Evolutionary conservation across 2,329 filamentous ascomycete genomes (phyloP).

Genomic region (Sclerotinia nivalis): DNA sequence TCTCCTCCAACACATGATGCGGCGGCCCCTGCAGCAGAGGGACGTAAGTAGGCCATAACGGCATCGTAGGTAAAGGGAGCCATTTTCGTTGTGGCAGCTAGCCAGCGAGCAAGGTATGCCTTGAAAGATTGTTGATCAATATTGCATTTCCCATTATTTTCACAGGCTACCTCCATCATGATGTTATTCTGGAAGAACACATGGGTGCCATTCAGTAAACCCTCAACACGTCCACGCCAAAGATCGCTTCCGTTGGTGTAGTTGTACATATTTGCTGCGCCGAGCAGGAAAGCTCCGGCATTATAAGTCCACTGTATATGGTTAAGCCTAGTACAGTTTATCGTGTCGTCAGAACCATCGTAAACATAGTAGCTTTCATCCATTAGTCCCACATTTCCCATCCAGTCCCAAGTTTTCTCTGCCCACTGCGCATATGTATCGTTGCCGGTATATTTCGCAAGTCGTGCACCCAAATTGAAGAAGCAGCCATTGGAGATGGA

Average conservation of each 20-base stretch:
- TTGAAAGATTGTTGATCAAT: slow-evolving; percentile 62
- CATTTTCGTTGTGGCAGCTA: slow-evolving; percentile 62
- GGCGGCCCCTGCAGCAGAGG: slow-evolving; percentile 57
- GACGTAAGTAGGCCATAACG: slow-evolving; percentile 55
- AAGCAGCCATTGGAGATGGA: slow-evolving; percentile 64
- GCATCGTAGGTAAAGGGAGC: slow-evolving; percentile 57
- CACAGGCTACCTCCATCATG: slow-evolving; percentile 66
- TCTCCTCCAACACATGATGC: slow-evolving; percentile 59
- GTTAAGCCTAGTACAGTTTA: slow-evolving; percentile 59
- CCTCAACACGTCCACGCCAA: slow-evolving; percentile 60
- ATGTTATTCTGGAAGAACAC: slow-evolving; percentile 59
- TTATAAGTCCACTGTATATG: slow-evolving; percentile 72
- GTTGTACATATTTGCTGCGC: slow-evolving; percentile 69
- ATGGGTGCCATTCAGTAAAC: slow-evolving; percentile 54
- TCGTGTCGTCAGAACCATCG: slow-evolving; percentile 59
- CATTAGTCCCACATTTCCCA: slow-evolving; percentile 57
- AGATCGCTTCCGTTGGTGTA: slow-evolving; percentile 55
- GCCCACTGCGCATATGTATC: slow-evolving; percentile 78
- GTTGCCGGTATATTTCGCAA: slow-evolving; percentile 77
- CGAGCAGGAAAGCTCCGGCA: slow-evolving; percentile 64
- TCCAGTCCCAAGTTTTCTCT: slow-evolving; percentile 71
- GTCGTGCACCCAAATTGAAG: slow-evolving; percentile 63
- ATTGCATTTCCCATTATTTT: slow-evolving; percentile 59
- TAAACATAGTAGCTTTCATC: slow-evolving; percentile 60
- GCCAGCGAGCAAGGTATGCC: slow-evolving; percentile 60